Percentiles rank a stretch among this genome's conserved stretches.
These are phyloP conservation scores for Golubevia sp. DNA, from an alignment of 1,284 basidiomycete species.

Conservation along the genomic window DNA sequence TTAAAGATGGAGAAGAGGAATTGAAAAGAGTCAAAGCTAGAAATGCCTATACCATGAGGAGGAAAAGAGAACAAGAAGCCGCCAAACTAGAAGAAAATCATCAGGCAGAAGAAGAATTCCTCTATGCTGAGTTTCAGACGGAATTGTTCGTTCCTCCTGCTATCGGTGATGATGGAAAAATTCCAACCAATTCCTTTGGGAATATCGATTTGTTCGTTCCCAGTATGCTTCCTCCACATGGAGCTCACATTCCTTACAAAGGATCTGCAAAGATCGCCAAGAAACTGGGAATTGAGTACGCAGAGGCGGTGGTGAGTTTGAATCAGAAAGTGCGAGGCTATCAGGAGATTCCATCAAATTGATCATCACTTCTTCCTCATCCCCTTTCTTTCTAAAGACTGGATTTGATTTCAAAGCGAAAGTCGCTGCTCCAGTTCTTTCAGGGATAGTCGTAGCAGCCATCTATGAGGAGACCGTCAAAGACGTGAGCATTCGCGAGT, in stretches of 20 bases:
- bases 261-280: conserved; percentile 77
- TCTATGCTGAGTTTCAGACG: conserved; percentile 87
- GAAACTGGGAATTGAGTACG: conserved; percentile 82
- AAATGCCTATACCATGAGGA: conserved; percentile 75
- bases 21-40: conserved; percentile 88
- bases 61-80: conserved; percentile 81
- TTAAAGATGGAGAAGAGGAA: conserved; percentile 78
- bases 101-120: conserved; percentile 67
- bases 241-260: conserved; percentile 75
- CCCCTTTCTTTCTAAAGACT: too few species aligned
- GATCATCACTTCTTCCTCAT: too few species aligned
- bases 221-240: conserved; percentile 89
- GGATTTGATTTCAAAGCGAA: too few species aligned
- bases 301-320: conserved; percentile 83
- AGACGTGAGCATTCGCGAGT: background rate
- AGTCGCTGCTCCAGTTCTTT: too few species aligned
- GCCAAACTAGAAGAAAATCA: conserved; percentile 63
- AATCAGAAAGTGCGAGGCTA: too few species aligned
- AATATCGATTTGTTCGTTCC: conserved; percentile 96
- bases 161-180: conserved; percentile 84
- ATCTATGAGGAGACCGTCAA: too few species aligned
- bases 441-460: too few species aligned
- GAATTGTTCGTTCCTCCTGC: conserved; percentile 78
- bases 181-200: conserved; percentile 94
- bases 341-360: too few species aligned